These are phyloP conservation scores for Aspergillus diversus DNA, from an alignment of 495 filamentous ascomycete species.

Conservation along the genomic window DNA sequence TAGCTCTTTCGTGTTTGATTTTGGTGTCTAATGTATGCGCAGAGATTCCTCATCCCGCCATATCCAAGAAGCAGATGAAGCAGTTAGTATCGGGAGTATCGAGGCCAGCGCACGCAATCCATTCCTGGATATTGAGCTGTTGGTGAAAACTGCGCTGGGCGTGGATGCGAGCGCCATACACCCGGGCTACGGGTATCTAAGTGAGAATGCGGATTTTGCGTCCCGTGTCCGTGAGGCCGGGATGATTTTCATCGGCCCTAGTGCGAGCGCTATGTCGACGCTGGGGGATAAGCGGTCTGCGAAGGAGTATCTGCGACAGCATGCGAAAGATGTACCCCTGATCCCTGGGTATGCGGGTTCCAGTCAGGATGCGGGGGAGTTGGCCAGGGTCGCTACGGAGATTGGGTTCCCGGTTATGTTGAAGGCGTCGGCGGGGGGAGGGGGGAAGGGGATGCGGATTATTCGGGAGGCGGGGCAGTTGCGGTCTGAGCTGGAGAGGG, in stretches of 20 bases:
- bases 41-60: slow-evolving; percentile 30
- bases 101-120: slow-evolving; percentile 31
- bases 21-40: background rate
- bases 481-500: slow-evolving; percentile 68
- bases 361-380: slow-evolving; percentile 66
- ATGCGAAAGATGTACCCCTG: slow-evolving; percentile 75
- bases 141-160: slow-evolving; percentile 73
- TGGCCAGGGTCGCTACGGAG: slow-evolving; percentile 64
- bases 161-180: slow-evolving; percentile 68
- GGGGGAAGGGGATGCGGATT: slow-evolving; percentile 90
- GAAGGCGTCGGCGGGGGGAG: slow-evolving; percentile 91
- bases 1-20: background rate
- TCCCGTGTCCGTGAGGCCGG: slow-evolving; percentile 45
- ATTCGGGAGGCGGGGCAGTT: slow-evolving; percentile 67
- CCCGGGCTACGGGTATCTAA: slow-evolving; percentile 62
- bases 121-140: slow-evolving; percentile 82
- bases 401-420: slow-evolving; percentile 85
- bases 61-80: slow-evolving; percentile 29
- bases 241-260: slow-evolving; percentile 54
- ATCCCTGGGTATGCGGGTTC: slow-evolving; percentile 83
- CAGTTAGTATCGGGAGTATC: slow-evolving; percentile 29
- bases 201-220: slow-evolving; percentile 55
- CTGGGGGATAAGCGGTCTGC: slow-evolving; percentile 58
- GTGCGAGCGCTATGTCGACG: slow-evolving; percentile 42
- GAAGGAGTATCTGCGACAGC: slow-evolving; percentile 27